Evolutionary conservation across 305 asterid species (phyloP).

Genomic region (Lippia alba): DNA sequence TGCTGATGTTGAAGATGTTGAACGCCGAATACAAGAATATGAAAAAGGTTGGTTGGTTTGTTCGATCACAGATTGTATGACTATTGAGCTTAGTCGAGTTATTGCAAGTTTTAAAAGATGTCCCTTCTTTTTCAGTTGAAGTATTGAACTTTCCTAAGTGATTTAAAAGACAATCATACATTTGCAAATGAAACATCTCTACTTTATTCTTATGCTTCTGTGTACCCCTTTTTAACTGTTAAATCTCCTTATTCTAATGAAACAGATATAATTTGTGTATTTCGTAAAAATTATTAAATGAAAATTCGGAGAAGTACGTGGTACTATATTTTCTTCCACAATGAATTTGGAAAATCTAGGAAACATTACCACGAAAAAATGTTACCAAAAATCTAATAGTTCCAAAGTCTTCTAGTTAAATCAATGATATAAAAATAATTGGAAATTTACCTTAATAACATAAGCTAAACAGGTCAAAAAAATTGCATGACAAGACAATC

Average conservation of each 20-base stretch:
- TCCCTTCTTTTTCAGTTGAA: background rate
- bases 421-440: background rate
- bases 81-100: slow-evolving; percentile 2
- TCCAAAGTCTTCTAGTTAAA: background rate
- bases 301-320: background rate
- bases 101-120: slow-evolving; percentile 9
- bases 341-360: background rate
- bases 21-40: slow-evolving; percentile 86
- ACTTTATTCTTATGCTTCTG: background rate
- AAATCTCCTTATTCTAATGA: background rate
- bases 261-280: background rate
- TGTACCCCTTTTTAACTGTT: background rate
- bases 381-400: background rate
- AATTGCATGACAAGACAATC: background rate
- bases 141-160: background rate
- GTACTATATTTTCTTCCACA: background rate
- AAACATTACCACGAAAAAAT: background rate
- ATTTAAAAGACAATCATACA: background rate
- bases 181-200: background rate
- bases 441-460: background rate
- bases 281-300: background rate
- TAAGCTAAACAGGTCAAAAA: slow-evolving; percentile 6
- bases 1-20: slow-evolving; percentile 98
- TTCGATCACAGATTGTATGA: slow-evolving; percentile 23
- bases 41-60: slow-evolving; percentile 76